phyloP scores from a whole-genome alignment of 176 grass and related monocot genomes.

The Secale cereale region DNA sequence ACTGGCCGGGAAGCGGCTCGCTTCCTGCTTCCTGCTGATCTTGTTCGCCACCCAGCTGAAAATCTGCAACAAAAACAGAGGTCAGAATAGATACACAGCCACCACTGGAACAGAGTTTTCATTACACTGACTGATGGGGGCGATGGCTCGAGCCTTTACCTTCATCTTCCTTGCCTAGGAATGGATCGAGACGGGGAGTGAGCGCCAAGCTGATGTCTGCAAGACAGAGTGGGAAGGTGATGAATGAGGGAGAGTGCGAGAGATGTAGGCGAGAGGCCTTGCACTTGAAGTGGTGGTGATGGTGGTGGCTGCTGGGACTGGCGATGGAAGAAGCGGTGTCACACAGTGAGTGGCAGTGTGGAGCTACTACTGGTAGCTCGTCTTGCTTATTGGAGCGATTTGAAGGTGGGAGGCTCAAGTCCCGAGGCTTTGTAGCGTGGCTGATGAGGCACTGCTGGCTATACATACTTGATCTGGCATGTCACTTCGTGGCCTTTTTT shows the following conservation, averaged over 20 bases:
- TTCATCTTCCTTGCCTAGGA: conserved; percentile 36
- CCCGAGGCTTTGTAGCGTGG: conserved; percentile 31
- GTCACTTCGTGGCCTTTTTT: conserved; percentile 20
- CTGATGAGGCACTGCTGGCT: not conserved
- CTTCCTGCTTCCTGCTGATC: conserved; percentile 50
- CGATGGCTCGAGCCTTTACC: not conserved
- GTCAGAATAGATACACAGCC: too few relatives aligned
- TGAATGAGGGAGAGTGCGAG: not conserved
- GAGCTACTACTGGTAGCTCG: not conserved
- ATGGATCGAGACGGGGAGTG: not conserved
- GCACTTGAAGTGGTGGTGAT: not conserved
- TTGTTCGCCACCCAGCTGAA: conserved; percentile 71
- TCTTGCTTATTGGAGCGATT: conserved; percentile 28
- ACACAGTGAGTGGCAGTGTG: not conserved
- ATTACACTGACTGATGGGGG: not conserved
- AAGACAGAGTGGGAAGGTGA: not conserved
- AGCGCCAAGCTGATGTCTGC: not conserved
- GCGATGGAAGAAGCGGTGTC: conserved; percentile 3
- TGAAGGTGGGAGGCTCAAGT: conserved; percentile 24
- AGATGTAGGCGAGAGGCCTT: not conserved
- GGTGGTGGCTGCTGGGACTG: not conserved
- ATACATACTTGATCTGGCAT: conserved; percentile 28
- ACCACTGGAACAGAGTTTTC: too few relatives aligned
- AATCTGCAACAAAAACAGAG: conserved; percentile 38
- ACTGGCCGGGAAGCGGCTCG: conserved; percentile 11